A percentile compares a stretch with the other conserved stretches of the same genome.
These are phyloP conservation scores for Cordyceps cateniannulata DNA, from an alignment of 2,329 filamentous ascomycete genomes.

Conservation along the genomic window DNA sequence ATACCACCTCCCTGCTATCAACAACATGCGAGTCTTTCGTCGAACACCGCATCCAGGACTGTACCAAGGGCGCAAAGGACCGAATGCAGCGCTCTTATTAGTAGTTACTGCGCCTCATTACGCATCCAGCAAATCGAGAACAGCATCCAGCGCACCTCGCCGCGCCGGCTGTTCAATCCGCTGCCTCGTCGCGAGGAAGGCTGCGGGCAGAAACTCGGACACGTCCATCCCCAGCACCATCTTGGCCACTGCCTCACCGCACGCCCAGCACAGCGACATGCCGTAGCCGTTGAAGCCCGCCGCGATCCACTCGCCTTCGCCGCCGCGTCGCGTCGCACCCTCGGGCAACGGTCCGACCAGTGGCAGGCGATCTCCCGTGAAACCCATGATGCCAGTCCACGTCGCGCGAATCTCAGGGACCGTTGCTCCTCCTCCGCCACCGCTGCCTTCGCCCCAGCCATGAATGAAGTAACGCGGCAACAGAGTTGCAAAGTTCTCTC, in stretches of 20 bases:
- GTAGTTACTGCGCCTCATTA: background rate
- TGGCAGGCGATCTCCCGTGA: constrained; percentile 39
- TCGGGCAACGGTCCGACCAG: constrained; percentile 39
- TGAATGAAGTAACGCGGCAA: constrained; percentile 30
- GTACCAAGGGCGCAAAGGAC: no score
- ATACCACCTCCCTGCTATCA: background rate
- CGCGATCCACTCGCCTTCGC: constrained; percentile 39
- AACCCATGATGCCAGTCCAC: constrained; percentile 42
- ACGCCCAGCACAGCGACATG: constrained; percentile 42
- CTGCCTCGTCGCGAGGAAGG: constrained; percentile 3
- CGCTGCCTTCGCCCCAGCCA: constrained; percentile 18
- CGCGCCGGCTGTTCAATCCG: constrained; percentile 2
- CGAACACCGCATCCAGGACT: background rate
- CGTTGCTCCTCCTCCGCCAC: background rate
- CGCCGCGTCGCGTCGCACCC: constrained; percentile 17
- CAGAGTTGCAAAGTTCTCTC: constrained; percentile 27
- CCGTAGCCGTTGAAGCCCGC: constrained; percentile 39
- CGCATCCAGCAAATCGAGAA: background rate
- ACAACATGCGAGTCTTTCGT: background rate
- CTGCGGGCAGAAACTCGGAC: constrained; percentile 6
- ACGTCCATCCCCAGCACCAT: constrained; percentile 14
- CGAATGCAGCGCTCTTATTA: no score
- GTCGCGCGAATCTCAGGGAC: constrained; percentile 25
- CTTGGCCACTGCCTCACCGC: constrained; percentile 27
- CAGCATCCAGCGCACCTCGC: background rate